These are phyloP conservation scores for Myxozyma udenii DNA, from an alignment of 805 yeast species.

Conservation along the genomic window DNA sequence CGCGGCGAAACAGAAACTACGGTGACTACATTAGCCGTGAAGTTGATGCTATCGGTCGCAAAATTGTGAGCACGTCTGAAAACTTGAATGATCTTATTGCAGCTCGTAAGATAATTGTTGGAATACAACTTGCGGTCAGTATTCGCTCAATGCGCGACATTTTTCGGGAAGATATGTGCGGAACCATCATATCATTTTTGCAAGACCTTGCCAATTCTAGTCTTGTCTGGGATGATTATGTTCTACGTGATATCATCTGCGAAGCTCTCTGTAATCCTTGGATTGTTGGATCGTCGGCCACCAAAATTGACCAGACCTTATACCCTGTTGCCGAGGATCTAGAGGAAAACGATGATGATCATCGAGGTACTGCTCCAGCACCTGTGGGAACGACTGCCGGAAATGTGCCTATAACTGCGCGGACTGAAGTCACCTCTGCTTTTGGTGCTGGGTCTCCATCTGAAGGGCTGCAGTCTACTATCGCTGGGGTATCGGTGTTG, in stretches of 20 bases:
- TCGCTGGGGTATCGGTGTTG: background rate
- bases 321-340: constrained; percentile 34
- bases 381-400: background rate
- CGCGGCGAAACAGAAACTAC: constrained; percentile 60
- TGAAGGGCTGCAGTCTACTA: background rate
- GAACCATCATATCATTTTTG: constrained; percentile 67
- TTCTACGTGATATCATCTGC: constrained; percentile 52
- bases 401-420: background rate
- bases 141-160: constrained; percentile 66
- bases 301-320: constrained; percentile 22
- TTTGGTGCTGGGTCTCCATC: background rate
- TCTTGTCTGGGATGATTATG: constrained; percentile 48
- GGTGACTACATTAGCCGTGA: constrained; percentile 69
- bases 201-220: constrained; percentile 55
- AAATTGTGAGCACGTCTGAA: constrained; percentile 59
- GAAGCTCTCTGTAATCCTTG: constrained; percentile 60
- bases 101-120: constrained; percentile 54
- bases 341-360: constrained; percentile 45
- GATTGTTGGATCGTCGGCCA: constrained; percentile 49
- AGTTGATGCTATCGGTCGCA: constrained; percentile 64
- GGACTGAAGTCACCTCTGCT: background rate
- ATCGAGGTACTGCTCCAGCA: background rate
- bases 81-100: constrained; percentile 50
- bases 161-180: constrained; percentile 77
- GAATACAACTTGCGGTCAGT: constrained; percentile 64